These are phyloP conservation scores for Blastomyces emzantsi DNA, from an alignment of 2,329 filamentous ascomycete species.

Conservation along the genomic window DNA sequence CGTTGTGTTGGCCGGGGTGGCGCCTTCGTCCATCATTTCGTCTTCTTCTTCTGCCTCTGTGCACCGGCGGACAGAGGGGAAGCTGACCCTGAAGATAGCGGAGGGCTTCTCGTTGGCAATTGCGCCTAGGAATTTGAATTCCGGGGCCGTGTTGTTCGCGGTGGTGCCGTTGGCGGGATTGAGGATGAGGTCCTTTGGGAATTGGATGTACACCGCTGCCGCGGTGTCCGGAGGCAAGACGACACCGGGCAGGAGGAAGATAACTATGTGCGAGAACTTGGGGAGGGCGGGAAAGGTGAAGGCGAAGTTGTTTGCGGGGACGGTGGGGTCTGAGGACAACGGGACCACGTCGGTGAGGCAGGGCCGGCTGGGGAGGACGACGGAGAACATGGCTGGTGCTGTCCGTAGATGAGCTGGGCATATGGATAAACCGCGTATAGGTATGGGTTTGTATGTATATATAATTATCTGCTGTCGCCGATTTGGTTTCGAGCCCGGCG, in stretches of 20 bases:
- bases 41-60: slow-evolving; percentile 31
- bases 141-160: slow-evolving; percentile 26
- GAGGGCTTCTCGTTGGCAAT: slow-evolving; percentile 86
- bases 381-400: slow-evolving; percentile 47
- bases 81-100: slow-evolving; percentile 72
- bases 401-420: neutral
- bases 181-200: slow-evolving; percentile 40
- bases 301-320: slow-evolving; percentile 53
- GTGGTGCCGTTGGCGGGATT: slow-evolving; percentile 32
- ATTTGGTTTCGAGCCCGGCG: neutral
- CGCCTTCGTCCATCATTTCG: slow-evolving; percentile 42
- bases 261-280: slow-evolving; percentile 63
- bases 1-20: slow-evolving; percentile 18
- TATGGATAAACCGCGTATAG: neutral
- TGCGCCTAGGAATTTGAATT: slow-evolving; percentile 79
- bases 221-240: slow-evolving; percentile 65
- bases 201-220: slow-evolving; percentile 81
- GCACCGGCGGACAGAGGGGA: slow-evolving; percentile 15
- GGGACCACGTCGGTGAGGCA: slow-evolving; percentile 48
- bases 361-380: slow-evolving; percentile 52
- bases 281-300: slow-evolving; percentile 57
- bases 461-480: neutral
- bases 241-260: slow-evolving; percentile 77
- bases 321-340: slow-evolving; percentile 44
- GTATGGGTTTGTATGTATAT: neutral